Base-by-base conservation (phyloP, 371 early-diverging fungal species). In the Batkoa obscura region DNA sequence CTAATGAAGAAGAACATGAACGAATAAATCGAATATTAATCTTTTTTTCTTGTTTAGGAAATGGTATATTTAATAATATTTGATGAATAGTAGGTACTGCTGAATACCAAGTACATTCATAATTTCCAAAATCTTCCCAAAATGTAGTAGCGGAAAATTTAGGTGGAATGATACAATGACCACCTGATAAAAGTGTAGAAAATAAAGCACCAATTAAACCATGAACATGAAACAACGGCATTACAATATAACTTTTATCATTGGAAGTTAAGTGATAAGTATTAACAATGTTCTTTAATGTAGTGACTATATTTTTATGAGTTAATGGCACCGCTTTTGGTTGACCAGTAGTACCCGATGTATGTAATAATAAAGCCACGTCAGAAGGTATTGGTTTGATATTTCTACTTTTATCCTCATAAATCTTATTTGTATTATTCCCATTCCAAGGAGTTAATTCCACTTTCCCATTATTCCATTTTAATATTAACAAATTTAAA, bases 171-270 rank as follows among this genome's bases (percentile, higher is more conserved):
- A 86, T 78, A n/a, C 74, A 81, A 2, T 78, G 65, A 17, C 88
- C 89, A 32, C 89, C 89, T 3, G 86, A 75, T 10, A 68, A 67
- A 10, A 91, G 69, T 0, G 88, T 78, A 9, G 88, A 72, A 30
- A 90, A 68, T 42, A 83, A 62, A 9, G 79, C 83, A 57, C 89
- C 86, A 36, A 90, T 71, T 30, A 91, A 68, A 5, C 92, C 92
- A 59, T 90, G 90, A 0, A 89, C 89, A 61, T 91, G 92, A 72
- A 88, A 88, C n/a, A 91, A 71, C 2, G 92, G 90, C 90, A 90
- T 90, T 9, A 89, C 89, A 34, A 88, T 56, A 55, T 79, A 69
- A 1, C 85, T 77, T 5, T 75, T 61, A 63, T 91, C 92, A 1
- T 55, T 37, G 6, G 73, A 59, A 1, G 61, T 62, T 31, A 90